phyloP scores from a whole-genome alignment of 805 yeast species.

The Wickerhamiella spandovensis region DNA sequence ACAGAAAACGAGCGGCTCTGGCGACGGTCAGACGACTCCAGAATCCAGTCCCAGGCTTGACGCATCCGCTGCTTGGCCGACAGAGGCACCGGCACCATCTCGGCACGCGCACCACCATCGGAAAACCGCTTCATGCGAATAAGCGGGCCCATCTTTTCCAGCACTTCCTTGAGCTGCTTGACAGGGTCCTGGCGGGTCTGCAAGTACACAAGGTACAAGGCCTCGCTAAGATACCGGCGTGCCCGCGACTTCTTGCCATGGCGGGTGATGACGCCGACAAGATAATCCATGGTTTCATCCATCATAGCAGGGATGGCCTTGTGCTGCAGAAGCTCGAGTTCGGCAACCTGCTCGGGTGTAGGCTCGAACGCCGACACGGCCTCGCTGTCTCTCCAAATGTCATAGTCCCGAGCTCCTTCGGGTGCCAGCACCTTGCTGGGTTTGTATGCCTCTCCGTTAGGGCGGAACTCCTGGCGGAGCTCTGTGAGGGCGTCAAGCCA shows the following conservation, averaged over 20 bases:
- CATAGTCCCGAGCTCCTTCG: slow-evolving; percentile 27
- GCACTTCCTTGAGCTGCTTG: slow-evolving; percentile 51
- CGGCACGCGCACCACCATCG: slow-evolving; percentile 77
- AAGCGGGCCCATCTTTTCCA: slow-evolving; percentile 76
- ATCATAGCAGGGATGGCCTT: slow-evolving; percentile 45
- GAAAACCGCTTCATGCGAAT: slow-evolving; percentile 62
- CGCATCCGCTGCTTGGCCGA: slow-evolving; percentile 71
- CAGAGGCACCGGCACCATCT: slow-evolving; percentile 71
- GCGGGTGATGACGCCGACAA: slow-evolving; percentile 82
- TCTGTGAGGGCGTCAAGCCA: slow-evolving; percentile 32
- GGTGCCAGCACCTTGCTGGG: slow-evolving; percentile 32
- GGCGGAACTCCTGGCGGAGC: slow-evolving; percentile 28
- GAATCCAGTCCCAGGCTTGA: slow-evolving; percentile 80
- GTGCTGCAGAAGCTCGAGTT: slow-evolving; percentile 37
- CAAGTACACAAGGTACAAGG: slow-evolving; percentile 66
- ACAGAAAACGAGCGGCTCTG: slow-evolving; percentile 72
- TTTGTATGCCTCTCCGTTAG: slow-evolving; percentile 24
- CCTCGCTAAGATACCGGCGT: slow-evolving; percentile 54
- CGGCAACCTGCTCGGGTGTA: slow-evolving; percentile 47
- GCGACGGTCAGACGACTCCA: slow-evolving; percentile 72
- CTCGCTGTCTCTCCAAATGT: slow-evolving; percentile 10
- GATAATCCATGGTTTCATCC: slow-evolving; percentile 63
- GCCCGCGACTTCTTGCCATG: slow-evolving; percentile 81
- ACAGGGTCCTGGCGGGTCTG: slow-evolving; percentile 71
- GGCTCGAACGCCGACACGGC: slow-evolving; percentile 28